Base-by-base conservation (phyloP, 2,329 filamentous ascomycete species). In the Penicillium sclerotigenum region DNA sequence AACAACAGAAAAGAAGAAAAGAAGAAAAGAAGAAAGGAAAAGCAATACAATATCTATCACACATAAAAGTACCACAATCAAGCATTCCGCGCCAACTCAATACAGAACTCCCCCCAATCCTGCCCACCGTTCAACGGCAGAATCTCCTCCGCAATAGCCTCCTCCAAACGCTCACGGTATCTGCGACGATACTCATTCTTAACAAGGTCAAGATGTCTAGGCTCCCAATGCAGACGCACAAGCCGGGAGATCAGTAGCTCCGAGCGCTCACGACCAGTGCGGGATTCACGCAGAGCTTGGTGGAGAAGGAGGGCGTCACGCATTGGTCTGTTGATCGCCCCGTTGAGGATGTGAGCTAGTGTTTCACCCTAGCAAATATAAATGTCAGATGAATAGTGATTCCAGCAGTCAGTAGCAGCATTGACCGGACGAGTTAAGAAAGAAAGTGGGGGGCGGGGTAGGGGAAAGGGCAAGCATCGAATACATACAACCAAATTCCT, bases 271-370 rank as follows among this genome's bases (percentile, higher is more conserved):
- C 83, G 84, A 61, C 83, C 84, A 1, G 87, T 85, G 1, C 81
- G 83, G 4, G 87, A 87, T 43, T 88, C 83, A 20, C 86, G 88
- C 62, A 97, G 85, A 2, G 94, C 93, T 77, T 97, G 94, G 73
- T 96, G 87, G 1, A 99, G 80, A 3, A 97, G 86, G 36, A 97
- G 82, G 3, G 93, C 91, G 73, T 97, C 94, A 53, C 94, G 90
- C 60, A 96, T 91, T 6, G 94, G 92, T 57, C 89, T 89, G 77
- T 97, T 97, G 78, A 97, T 96, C 55, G 96, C 87, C 67, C 94
- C 94, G 76, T 97, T 97, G 68, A 99, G 87, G 65, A 97, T 90
- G 74, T 97, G 94, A 0, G 91, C 90, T 36, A 97, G 85, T 20
- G 96, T 86, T 77, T 99, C 94, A 61, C 94, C 94, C 92, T 97